Percentiles rank a stretch among this genome's conserved stretches.
These are phyloP conservation scores for Malania oleifera DNA, from an alignment of 164 flowering plant genomes.

Conservation along the genomic window DNA sequence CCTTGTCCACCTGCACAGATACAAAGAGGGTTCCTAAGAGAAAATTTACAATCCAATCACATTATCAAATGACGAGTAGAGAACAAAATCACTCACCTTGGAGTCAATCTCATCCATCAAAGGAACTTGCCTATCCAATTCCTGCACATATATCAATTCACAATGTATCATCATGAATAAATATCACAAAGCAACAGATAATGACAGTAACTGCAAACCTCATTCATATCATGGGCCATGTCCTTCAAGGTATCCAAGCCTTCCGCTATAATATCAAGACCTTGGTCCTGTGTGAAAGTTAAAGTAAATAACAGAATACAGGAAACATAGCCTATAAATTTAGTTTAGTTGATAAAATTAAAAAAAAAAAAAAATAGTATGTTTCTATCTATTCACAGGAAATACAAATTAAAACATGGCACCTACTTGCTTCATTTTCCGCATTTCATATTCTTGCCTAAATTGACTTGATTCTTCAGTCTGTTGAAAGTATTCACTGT, in stretches of 20 bases:
- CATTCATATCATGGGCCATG: constrained; percentile 98
- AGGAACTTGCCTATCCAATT: constrained; percentile 94
- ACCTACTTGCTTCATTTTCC: constrained; percentile 76
- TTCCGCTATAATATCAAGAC: constrained; percentile 80
- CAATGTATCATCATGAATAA: background rate
- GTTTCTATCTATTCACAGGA: constrained; percentile 1
- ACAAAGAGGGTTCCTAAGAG: background rate
- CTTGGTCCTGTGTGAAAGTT: constrained; percentile 63
- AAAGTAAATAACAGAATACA: background rate
- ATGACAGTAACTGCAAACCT: constrained; percentile 40
- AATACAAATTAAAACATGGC: background rate
- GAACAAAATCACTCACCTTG: constrained; percentile 47
- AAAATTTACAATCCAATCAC: background rate
- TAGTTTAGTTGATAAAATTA: no score
- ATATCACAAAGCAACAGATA: constrained; percentile 5
- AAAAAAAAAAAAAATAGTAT: background rate
- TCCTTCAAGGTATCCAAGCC: constrained; percentile 87
- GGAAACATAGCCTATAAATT: background rate
- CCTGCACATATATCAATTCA: constrained; percentile 43
- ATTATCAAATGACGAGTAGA: background rate
- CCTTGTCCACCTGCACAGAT: constrained; percentile 74
- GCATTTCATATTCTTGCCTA: constrained; percentile 88
- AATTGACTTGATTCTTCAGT: constrained; percentile 69
- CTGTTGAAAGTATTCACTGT: constrained; percentile 66
- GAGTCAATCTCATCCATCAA: constrained; percentile 91